Evolutionary conservation across 306 rosid genomes (phyloP).

Genomic region (Inga oerstediana): DNA sequence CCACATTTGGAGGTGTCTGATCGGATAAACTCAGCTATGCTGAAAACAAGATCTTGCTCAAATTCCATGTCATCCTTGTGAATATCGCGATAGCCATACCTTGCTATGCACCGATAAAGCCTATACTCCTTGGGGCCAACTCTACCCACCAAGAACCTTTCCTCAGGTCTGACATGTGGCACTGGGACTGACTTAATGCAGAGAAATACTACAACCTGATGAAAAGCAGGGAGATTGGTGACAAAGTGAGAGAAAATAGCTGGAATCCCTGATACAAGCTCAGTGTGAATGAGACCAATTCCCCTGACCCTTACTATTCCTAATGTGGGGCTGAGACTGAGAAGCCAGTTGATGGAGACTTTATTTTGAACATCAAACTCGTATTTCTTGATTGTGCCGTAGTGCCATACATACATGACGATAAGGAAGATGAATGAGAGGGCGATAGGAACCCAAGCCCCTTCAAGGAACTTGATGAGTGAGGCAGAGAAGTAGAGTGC

Average conservation of each 20-base stretch:
- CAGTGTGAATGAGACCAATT: constrained; percentile 93
- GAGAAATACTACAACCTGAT: constrained; percentile 92
- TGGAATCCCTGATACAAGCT: constrained; percentile 93
- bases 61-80: constrained; percentile 89
- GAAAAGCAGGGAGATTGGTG: constrained; percentile 96
- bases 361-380: constrained; percentile 94
- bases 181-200: constrained; percentile 95
- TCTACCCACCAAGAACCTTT: constrained; percentile 94
- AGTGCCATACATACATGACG: constrained; percentile 94
- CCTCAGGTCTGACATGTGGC: constrained; percentile 88
- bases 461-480: constrained; percentile 91
- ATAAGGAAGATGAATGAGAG: constrained; percentile 86
- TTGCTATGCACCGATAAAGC: constrained; percentile 89
- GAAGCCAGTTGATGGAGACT: constrained; percentile 96
- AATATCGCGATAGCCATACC: constrained; percentile 88
- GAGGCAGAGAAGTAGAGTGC: constrained; percentile 99
- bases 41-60: constrained; percentile 85
- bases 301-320: constrained; percentile 94
- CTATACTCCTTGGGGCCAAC: constrained; percentile 95
- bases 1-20: constrained; percentile 55
- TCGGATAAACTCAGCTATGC: constrained; percentile 83
- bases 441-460: constrained; percentile 97
- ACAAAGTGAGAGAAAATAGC: constrained; percentile 98
- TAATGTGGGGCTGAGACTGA: constrained; percentile 70
- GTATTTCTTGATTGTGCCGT: constrained; percentile 87